Base-by-base conservation (phyloP, 1,284 basidiomycete species). In the Anthracocystis panici-leucophaei region DNA sequence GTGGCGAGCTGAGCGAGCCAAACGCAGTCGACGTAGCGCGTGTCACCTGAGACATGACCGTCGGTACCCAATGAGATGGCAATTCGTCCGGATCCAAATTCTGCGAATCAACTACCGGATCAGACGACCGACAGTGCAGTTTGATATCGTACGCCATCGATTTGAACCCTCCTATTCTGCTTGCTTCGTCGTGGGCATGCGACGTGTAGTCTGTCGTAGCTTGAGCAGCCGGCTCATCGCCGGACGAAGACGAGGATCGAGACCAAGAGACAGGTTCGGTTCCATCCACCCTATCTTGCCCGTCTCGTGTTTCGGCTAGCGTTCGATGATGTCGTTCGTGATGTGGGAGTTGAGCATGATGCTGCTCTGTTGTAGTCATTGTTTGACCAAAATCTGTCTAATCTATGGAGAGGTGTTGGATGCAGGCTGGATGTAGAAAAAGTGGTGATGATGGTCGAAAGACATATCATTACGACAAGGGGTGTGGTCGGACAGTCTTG, bases 51-150 rank as follows among this genome's bases (percentile, higher is more conserved):
- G 73, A 71, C 5, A 61, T 14, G 3, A 65, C 18, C 0, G 64
- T 71, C 2, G 73, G 73, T 8, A 66, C 63, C 73, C 73, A 75
- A 23, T 75, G 73, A 0, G 60, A 41, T 0, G 73, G 73, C 14
- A 75, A 48, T n/a, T 65, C 54, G 0, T 64, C 55, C 18, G 57
- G 54, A 14, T 56, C 35, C 3, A 67, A 53, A 3, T 21, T 61
- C 2, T 67, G 60, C 29, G 58, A 57, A 49, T 71, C 73, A 2
- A 50, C 51, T n/a, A 68, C 25, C 0, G 73, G 73, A 27, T 75
- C 73, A 0, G 61, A 10, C 4, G 61, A 66, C 1, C 65, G 60
- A 18, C 57, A 58, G 1, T 49, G 25, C 20, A 75, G 65, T 14
- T 41, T 41, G 54, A 75, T 67, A 14, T 54, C 31, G 49, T 71